Conservation (phyloP, 306 rosid species). For the Vigna hirtella region DNA sequence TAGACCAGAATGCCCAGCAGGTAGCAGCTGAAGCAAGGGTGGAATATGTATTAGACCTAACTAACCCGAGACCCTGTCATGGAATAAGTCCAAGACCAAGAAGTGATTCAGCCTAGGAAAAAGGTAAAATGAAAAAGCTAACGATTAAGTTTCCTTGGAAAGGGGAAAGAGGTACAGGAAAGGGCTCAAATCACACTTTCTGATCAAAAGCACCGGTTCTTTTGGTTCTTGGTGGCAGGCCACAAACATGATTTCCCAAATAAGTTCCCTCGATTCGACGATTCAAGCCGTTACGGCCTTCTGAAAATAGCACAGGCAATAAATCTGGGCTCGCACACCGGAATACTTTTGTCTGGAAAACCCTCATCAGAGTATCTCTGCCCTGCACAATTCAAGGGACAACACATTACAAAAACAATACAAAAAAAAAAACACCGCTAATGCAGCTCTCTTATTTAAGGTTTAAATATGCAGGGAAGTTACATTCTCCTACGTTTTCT, state of each 20-base stretch:
- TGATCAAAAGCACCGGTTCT: slow-evolving; percentile 8
- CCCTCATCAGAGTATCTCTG: slow-evolving; percentile 11
- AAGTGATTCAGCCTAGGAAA: background rate
- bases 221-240: slow-evolving; percentile 23
- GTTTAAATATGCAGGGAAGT: no score
- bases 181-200: background rate
- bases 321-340: slow-evolving; percentile 50
- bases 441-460: no score
- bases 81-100: no score
- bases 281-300: slow-evolving; percentile 56
- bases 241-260: slow-evolving; percentile 37
- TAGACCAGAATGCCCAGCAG: no score
- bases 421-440: background rate
- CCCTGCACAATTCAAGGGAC: slow-evolving; percentile 48
- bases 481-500: no score
- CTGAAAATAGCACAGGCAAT: slow-evolving; percentile 46
- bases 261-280: background rate
- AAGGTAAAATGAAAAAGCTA: background rate
- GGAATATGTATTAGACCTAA: no score
- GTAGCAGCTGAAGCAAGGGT: no score
- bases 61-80: no score
- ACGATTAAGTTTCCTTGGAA: background rate
- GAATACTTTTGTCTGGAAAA: slow-evolving; percentile 53
- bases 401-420: no score
- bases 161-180: background rate